Percentiles rank a stretch among this genome's conserved stretches.
These are phyloP conservation scores for Magnusiomyces fungicola DNA, from an alignment of 1,139 yeast genomes.

Conservation along the genomic window DNA sequence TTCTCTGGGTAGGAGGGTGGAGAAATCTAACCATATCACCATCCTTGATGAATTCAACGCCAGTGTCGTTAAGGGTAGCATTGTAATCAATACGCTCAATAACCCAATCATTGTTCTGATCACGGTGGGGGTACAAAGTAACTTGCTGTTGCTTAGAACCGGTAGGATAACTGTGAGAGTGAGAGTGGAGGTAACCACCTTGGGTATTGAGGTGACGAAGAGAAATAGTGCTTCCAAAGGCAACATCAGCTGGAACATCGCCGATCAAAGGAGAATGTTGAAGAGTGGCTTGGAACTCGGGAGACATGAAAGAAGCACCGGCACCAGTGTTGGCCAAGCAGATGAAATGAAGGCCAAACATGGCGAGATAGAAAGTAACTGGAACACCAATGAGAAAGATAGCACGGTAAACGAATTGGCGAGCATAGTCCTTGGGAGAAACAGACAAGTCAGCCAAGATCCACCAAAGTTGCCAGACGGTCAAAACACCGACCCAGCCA, in stretches of 20 bases:
- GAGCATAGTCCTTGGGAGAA: conserved; percentile 41
- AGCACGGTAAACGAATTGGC: conserved; percentile 54
- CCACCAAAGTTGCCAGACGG: conserved; percentile 78
- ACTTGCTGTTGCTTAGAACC: conserved; percentile 93
- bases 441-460: conserved; percentile 76
- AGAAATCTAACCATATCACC: conserved; percentile 75
- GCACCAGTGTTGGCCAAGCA: conserved; percentile 71
- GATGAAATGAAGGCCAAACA: conserved; percentile 75
- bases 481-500: conserved; percentile 81
- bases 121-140: conserved; percentile 89
- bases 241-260: conserved; percentile 71
- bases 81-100: conserved; percentile 44
- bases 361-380: conserved; percentile 51
- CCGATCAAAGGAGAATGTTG: conserved; percentile 63
- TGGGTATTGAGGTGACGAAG: conserved; percentile 77
- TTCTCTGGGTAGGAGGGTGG: conserved; percentile 62
- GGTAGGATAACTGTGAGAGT: conserved; percentile 71
- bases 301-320: conserved; percentile 82
- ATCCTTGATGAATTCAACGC: conserved; percentile 54
- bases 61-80: conserved; percentile 18
- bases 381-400: conserved; percentile 64
- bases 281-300: conserved; percentile 78
- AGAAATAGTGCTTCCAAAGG: conserved; percentile 73
- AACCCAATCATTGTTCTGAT: conserved; percentile 78
- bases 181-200: conserved; percentile 96